A percentile compares a stretch with the other conserved stretches of the same genome.
These are phyloP conservation scores for Raphanus raphanistrum DNA, from an alignment of 345 rosid species.

Conservation along the genomic window DNA sequence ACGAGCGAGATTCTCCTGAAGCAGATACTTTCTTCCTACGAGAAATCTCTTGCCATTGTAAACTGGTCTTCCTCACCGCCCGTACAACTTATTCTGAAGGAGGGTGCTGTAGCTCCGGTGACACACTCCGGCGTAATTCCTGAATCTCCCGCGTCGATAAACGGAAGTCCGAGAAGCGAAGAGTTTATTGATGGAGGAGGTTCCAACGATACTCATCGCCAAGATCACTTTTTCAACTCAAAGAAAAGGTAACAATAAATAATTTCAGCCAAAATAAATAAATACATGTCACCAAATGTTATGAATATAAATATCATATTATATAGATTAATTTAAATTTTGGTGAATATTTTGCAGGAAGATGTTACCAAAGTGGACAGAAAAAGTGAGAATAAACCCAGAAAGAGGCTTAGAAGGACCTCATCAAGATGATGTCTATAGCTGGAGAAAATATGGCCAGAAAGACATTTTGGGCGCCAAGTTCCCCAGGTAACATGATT, in stretches of 20 bases:
- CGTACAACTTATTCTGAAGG: slow-evolving; percentile 37
- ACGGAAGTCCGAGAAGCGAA: slow-evolving; percentile 73
- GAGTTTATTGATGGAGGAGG: slow-evolving; percentile 45
- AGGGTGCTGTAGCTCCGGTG: slow-evolving; percentile 11
- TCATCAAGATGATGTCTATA: slow-evolving; percentile 69
- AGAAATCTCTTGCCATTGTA: slow-evolving; percentile 61
- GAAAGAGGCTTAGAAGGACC: slow-evolving; percentile 76
- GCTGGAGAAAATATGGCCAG: slow-evolving; percentile 98
- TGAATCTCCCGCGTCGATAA: slow-evolving; percentile 63
- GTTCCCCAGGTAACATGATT: slow-evolving; percentile 68
- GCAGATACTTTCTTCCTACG: slow-evolving; percentile 61
- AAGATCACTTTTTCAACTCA: slow-evolving; percentile 44
- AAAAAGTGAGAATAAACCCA: slow-evolving; percentile 62
- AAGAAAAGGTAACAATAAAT: slow-evolving; percentile 66
- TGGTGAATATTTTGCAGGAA: slow-evolving; percentile 46
- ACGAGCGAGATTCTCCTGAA: slow-evolving; percentile 43
- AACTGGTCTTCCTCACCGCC: slow-evolving; percentile 40
- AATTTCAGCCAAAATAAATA: background rate
- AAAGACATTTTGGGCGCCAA: slow-evolving; percentile 85
- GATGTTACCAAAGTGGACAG: slow-evolving; percentile 62
- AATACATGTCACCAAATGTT: slow-evolving; percentile 5
- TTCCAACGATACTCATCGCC: slow-evolving; percentile 39
- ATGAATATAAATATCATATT: slow-evolving; percentile 12
- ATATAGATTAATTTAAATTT: background rate
- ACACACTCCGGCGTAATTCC: slow-evolving; percentile 35